Base-by-base conservation (phyloP, 2,329 filamentous ascomycete genomes). In the Bimuria novae-zelandiae region DNA sequence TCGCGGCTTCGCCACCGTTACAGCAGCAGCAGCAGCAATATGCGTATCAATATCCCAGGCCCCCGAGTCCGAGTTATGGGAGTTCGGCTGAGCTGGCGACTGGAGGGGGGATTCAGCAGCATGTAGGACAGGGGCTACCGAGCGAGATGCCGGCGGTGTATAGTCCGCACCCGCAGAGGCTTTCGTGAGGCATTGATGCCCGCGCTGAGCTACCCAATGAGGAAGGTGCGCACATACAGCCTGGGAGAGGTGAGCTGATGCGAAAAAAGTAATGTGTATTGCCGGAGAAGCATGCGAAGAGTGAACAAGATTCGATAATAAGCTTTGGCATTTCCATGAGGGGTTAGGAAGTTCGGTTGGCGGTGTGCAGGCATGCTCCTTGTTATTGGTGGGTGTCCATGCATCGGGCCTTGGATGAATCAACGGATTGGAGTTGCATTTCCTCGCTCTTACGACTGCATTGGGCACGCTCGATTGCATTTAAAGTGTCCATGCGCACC, bases 101-200 rank as follows among this genome's bases (percentile, higher is more conserved):
- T 12, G n/a, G n/a, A 37, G 45, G n/a, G 22, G 45, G 21, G 30
- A 14, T 25, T 30, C 16, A 30, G n/a, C 35, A 48, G 3, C 4
- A n/a, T n/a, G n/a, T 14, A 14, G 45, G 22, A 16, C n/a, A 11
- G 12, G 30, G 22, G 7, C 17, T 36, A 22, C 35, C 22, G 35
- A 47, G 44, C 21, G 45, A 40, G 22, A 32, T 39, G 35, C 33
- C 33, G 19, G 25, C 45, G 27, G 35, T 48, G n/a, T 48, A 40
- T 14, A 48, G 45, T 40, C 45, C 16, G 35, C 35, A 40, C 14
- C 7, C 23, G 16, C 35, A 40, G 32, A 36, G 17, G 19, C 30
- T n/a, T 16, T 35, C 21, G 30, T 35, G 16, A 30, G 27, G 40
- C 16, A 17, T 6, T 17, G 35, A 4, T 17, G 35, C 7, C 12